Evolutionary conservation across 805 yeast species (phyloP).

Genomic region (Suhomyces faveliae): DNA sequence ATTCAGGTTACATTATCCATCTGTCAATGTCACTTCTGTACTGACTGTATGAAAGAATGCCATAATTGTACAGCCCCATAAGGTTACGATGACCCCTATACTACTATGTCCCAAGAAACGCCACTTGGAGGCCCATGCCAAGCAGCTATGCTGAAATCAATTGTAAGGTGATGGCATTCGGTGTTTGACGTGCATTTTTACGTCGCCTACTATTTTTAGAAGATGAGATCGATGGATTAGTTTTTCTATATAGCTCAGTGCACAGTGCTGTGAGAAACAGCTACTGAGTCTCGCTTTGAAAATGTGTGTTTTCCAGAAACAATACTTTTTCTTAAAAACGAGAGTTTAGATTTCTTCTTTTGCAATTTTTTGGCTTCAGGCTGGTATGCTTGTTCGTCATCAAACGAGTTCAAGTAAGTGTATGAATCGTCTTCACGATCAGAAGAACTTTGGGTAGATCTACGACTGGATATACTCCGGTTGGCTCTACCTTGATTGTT

Average conservation of each 20-base stretch:
- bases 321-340: constrained; percentile 4
- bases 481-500: background rate
- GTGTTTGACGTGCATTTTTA: background rate
- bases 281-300: background rate
- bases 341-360: constrained; percentile 3
- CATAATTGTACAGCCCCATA: too few species aligned
- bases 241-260: background rate
- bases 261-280: background rate
- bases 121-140: too few species aligned
- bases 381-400: background rate
- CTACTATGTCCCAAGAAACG: too few species aligned
- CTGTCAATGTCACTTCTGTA: too few species aligned
- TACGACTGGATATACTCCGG: background rate
- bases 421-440: constrained; percentile 16
- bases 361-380: background rate
- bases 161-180: too few species aligned
- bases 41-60: too few species aligned
- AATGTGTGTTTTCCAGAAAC: background rate
- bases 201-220: background rate
- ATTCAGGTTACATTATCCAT: too few species aligned
- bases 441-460: background rate
- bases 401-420: constrained; percentile 18
- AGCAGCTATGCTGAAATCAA: too few species aligned
- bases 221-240: background rate
- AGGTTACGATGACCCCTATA: too few species aligned